Evolutionary conservation across 139 green algal genomes (phyloP), one percentile per base, ranked within the genome.

Genomic region (Chlamydomonas sp.): DNA sequence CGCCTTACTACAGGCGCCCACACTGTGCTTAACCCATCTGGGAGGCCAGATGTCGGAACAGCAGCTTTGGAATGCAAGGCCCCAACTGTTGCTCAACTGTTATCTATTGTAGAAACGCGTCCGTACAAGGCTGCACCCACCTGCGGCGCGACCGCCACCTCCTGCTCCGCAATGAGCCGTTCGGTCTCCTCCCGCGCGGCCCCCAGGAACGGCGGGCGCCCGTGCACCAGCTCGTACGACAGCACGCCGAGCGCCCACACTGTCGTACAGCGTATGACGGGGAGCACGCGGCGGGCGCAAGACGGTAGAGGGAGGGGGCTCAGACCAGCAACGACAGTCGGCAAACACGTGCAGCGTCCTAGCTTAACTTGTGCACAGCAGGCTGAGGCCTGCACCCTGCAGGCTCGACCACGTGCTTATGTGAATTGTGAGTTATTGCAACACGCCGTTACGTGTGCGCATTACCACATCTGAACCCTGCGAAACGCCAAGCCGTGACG

Each of bases 211-310:
- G 91, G 86, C n/a, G 89, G 86, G 82, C 85, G 92, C 60, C 91
- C 91, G 12, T 88, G 83, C 62, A 92, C 84, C 76, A 94, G 77
- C 84, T 94, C 91, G 61, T 88, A 94, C 3, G 89, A 75, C 31
- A 94, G 75, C 67, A 94, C 78, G 31, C 91, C 91, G 0, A 86
- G 86, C 17, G 89, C 91, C 91, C 91, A 94, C 6, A 87, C 69
- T 86, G 82, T 6, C 8, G 3, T 49, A 49, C 31, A 49, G 31
- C 31, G 31, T 49, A 49, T 4, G 5, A n/a, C 57, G 2, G 57
- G 2, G 67, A 73, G 67, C 4, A 18, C 14, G 67, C n/a, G 73
- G 8, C n/a, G 31, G 73, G 73, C 12, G 73, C n/a, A 31, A 78
- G n/a, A 5, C n/a, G 71, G 14, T 14, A 61, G 73, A 61, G 73